phyloP scores from a whole-genome alignment of 2,329 filamentous ascomycete species.

The Claviceps humidiphila region DNA sequence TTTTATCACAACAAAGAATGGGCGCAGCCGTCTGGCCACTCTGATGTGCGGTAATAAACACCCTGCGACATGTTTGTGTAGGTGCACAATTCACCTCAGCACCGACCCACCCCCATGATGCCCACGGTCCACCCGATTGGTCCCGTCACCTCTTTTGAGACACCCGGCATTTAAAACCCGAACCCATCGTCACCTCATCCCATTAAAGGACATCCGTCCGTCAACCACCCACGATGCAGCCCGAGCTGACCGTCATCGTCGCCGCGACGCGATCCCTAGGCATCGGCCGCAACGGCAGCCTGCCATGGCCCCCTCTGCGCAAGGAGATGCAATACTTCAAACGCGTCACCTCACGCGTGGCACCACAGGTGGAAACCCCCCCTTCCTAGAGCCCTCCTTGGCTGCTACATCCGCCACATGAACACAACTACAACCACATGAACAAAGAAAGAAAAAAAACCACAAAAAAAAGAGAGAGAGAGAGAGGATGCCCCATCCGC shows the following conservation, averaged over 20 bases:
- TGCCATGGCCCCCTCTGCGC: conserved; percentile 82
- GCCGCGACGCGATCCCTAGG: conserved; percentile 85
- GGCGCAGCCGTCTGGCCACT: too few species aligned
- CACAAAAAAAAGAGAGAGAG: neutral
- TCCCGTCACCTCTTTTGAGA: too few species aligned
- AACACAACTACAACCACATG: neutral
- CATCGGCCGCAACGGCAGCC: conserved; percentile 64
- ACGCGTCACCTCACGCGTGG: conserved; percentile 64
- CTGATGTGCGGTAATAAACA: too few species aligned
- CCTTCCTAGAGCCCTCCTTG: neutral
- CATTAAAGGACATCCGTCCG: neutral
- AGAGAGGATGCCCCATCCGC: neutral
- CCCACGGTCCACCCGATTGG: too few species aligned
- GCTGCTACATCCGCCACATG: neutral
- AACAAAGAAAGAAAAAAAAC: neutral
- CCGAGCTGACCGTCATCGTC: conserved; percentile 77
- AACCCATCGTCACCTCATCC: too few species aligned
- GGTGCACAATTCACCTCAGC: too few species aligned
- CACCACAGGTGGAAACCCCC: conserved; percentile 22
- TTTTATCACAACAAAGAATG: too few species aligned
- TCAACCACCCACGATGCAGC: conserved; percentile 16
- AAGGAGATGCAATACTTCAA: conserved; percentile 95
- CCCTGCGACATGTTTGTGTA: too few species aligned
- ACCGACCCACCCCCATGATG: too few species aligned
- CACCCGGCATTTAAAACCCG: too few species aligned